These are phyloP conservation scores for Pseudogymnoascus sp. DNA, from an alignment of 2,329 filamentous ascomycete species.

Conservation along the genomic window DNA sequence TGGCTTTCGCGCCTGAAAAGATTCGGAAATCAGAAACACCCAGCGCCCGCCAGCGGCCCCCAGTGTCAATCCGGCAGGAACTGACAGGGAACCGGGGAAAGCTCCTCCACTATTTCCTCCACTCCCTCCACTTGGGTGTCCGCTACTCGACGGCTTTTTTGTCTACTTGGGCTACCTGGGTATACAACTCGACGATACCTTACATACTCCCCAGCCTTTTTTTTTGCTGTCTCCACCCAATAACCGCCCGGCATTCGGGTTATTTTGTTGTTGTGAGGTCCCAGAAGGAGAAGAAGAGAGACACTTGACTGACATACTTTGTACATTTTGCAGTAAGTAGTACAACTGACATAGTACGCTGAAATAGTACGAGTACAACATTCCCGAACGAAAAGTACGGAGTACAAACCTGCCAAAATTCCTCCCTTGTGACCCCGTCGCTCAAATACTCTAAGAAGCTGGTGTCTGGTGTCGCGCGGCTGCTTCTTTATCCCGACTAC, in stretches of 20 bases:
- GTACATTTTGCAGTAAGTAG: background rate
- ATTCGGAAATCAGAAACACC: background rate
- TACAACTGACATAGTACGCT: background rate
- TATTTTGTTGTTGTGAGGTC: background rate
- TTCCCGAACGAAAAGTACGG: conserved; percentile 1
- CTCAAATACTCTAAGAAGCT: conserved; percentile 3
- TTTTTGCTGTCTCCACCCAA: background rate
- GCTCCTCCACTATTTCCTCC: background rate
- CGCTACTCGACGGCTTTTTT: conserved; percentile 1
- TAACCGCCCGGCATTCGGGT: background rate
- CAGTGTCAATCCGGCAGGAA: background rate
- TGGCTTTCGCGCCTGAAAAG: background rate
- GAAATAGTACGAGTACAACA: conserved; percentile 3
- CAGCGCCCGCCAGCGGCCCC: background rate
- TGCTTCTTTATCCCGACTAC: conserved; percentile 4
- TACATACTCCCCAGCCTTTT: background rate
- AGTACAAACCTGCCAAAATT: conserved; percentile 2
- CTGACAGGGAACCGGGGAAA: background rate
- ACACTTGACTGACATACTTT: background rate
- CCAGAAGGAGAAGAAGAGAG: conserved; percentile 2
- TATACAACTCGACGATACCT: background rate
- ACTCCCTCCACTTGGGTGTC: conserved; percentile 1
- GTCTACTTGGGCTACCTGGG: background rate
- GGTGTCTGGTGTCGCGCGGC: background rate
- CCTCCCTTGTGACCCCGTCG: conserved; percentile 3